These are phyloP conservation scores for Guillardia theta DNA, from an alignment of 78 protist genomes.

Conservation along the genomic window DNA sequence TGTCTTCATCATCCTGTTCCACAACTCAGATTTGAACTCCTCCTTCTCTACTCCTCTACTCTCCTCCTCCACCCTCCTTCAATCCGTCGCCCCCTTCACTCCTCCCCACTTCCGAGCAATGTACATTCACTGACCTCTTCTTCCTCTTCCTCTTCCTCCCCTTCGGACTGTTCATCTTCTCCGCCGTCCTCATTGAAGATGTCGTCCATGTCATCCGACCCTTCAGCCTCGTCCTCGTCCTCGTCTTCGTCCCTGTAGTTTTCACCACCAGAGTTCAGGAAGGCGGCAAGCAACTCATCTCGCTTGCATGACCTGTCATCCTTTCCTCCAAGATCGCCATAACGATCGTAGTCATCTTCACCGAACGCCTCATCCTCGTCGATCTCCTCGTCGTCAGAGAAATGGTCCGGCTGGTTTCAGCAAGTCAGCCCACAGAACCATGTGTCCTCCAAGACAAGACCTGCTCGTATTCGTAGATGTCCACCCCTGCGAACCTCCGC, in stretches of 20 bases:
- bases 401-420: not conserved
- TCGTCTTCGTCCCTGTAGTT: not conserved
- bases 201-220: not conserved
- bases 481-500: not conserved
- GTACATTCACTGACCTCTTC: not conserved
- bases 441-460: no score
- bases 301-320: not conserved
- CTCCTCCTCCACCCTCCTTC: no score
- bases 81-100: not conserved
- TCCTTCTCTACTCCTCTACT: no score
- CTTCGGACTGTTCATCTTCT: not conserved
- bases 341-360: not conserved
- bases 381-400: slow-evolving; percentile 6
- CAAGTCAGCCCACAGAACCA: no score
- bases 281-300: no score
- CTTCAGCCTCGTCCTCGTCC: not conserved
- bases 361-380: not conserved
- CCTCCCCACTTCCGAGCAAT: not conserved
- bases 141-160: not conserved
- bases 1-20: no score
- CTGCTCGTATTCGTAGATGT: not conserved
- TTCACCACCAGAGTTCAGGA: no score
- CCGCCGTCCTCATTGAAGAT: not conserved
- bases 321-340: not conserved
- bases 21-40: no score